These are phyloP conservation scores for Neurospora sublineolata DNA, from an alignment of 495 filamentous ascomycete species.

Conservation along the genomic window DNA sequence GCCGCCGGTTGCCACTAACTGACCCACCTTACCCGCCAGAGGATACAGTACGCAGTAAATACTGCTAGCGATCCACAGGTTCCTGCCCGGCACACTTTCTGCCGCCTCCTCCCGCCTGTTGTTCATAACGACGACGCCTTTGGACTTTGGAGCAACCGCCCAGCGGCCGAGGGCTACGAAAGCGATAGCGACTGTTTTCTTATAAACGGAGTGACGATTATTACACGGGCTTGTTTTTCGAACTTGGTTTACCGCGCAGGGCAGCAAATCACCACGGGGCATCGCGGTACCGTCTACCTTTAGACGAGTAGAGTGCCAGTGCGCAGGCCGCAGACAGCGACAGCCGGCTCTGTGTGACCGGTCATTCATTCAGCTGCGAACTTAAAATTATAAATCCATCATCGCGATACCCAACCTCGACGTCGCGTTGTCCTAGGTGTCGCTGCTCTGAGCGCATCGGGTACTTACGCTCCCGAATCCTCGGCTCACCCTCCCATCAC, in stretches of 20 bases:
- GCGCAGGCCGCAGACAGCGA: neutral
- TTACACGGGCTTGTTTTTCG: neutral
- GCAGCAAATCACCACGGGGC: neutral
- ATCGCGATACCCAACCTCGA: neutral
- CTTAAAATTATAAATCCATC: neutral
- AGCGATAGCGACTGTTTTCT: neutral
- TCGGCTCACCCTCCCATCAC: neutral
- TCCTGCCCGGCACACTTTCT: conserved; percentile 8
- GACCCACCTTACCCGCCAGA: neutral
- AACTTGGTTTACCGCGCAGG: neutral
- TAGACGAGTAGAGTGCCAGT: neutral
- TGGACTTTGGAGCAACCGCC: neutral
- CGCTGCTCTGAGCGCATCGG: neutral
- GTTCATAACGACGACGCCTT: conserved; percentile 11
- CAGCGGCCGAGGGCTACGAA: neutral
- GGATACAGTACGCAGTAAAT: too few relatives aligned
- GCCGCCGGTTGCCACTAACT: neutral
- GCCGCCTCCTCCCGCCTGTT: conserved; percentile 19
- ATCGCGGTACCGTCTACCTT: neutral
- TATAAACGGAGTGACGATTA: neutral
- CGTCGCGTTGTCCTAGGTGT: neutral
- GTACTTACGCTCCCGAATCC: neutral
- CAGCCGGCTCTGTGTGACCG: neutral
- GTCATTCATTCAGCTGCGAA: neutral
- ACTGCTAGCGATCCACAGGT: neutral